These are phyloP conservation scores for Ambrosia hybrid DNA, from an alignment of 140 eudicot species.

Conservation along the genomic window DNA sequence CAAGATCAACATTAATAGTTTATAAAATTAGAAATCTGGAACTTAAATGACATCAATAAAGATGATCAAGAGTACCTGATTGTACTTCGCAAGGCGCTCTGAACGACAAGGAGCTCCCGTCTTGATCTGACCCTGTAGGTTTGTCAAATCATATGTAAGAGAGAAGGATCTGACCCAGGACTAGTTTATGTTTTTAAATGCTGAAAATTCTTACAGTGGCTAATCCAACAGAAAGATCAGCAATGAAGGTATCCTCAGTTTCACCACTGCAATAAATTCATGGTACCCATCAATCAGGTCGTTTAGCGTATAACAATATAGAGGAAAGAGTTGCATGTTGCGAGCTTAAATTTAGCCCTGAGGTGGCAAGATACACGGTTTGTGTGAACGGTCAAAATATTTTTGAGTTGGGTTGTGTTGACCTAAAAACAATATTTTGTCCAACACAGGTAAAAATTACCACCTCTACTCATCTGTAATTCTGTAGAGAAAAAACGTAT, in stretches of 20 bases:
- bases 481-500: background rate
- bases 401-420: background rate
- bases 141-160: background rate
- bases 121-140: constrained; percentile 52
- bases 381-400: background rate
- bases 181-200: background rate
- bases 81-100: constrained; percentile 62
- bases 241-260: constrained; percentile 62
- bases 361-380: background rate
- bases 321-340: no score
- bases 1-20: background rate
- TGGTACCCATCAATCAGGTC: no score
- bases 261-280: constrained; percentile 42
- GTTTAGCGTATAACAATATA: background rate
- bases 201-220: constrained; percentile 40
- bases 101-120: constrained; percentile 64
- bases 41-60: background rate
- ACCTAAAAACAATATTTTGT: background rate
- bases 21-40: no score
- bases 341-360: no score
- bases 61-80: constrained; percentile 34
- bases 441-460: background rate
- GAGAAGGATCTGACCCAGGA: background rate
- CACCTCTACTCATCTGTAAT: no score
- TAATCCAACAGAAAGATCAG: constrained; percentile 59